Percentiles rank a stretch among this genome's conserved stretches.
Evolutionary conservation across 1,284 basidiomycete species (phyloP).

Genomic region (Sanghuangporus sanghuang): DNA sequence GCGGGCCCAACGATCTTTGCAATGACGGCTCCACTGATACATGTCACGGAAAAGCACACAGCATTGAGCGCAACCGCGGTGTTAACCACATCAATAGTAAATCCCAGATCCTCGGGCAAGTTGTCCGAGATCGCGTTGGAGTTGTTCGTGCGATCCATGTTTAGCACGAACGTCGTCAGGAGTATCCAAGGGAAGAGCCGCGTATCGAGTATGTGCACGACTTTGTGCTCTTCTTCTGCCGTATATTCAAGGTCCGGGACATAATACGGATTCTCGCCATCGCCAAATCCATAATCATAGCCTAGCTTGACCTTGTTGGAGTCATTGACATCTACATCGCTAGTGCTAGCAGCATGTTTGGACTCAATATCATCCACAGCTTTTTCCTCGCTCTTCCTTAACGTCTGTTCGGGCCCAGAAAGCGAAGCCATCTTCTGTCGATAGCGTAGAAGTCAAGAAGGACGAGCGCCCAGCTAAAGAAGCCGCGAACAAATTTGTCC

Average conservation of each 20-base stretch:
- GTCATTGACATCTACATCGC: background rate
- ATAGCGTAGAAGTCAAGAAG: background rate
- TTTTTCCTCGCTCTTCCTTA: background rate
- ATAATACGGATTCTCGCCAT: slow-evolving; percentile 21
- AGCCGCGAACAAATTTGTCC: background rate
- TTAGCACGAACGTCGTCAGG: slow-evolving; percentile 36
- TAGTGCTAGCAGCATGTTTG: background rate
- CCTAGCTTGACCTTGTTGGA: background rate
- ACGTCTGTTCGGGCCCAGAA: background rate
- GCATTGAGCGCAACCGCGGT: slow-evolving; percentile 32
- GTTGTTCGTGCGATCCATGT: slow-evolving; percentile 37
- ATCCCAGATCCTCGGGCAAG: slow-evolving; percentile 32
- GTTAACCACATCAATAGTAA: slow-evolving; percentile 34
- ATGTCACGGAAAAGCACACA: slow-evolving; percentile 30
- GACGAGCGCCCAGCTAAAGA: background rate
- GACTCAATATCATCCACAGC: background rate
- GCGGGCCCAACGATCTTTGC: slow-evolving; percentile 34
- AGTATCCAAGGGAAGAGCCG: slow-evolving; percentile 33
- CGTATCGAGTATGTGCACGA: slow-evolving; percentile 31
- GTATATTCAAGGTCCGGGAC: slow-evolving; percentile 29
- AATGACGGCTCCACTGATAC: slow-evolving; percentile 31
- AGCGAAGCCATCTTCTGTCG: background rate
- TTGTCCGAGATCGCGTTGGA: slow-evolving; percentile 36
- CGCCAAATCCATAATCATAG: background rate
- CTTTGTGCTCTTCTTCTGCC: slow-evolving; percentile 32